A percentile compares a stretch with the other conserved stretches of the same genome.
Evolutionary conservation across 2,329 filamentous ascomycete species (phyloP).

Genomic region (Phoma sp.): DNA sequence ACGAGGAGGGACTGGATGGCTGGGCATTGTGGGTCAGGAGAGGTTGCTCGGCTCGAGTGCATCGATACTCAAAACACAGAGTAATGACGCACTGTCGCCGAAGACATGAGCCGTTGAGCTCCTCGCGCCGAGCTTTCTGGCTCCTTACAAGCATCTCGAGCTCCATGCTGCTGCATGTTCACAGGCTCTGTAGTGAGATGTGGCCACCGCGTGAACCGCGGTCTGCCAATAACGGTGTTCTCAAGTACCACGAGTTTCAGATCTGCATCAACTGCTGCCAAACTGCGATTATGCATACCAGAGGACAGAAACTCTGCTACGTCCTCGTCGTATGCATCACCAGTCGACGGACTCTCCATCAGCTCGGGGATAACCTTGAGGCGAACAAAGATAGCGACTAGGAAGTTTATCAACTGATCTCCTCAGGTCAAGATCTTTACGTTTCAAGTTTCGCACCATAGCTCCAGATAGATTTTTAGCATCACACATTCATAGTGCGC

Average conservation of each 20-base stretch:
- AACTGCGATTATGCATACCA: background rate
- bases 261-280: background rate
- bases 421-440: background rate
- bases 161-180: background rate
- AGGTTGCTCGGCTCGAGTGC: too few species aligned
- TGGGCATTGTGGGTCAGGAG: too few species aligned
- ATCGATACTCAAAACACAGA: too few species aligned
- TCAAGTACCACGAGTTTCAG: background rate
- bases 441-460: background rate
- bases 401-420: background rate
- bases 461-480: background rate
- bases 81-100: too few species aligned
- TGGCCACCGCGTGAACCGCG: background rate
- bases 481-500: background rate
- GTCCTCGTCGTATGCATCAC: background rate
- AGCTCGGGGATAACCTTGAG: background rate
- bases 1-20: too few species aligned
- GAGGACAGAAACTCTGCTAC: background rate
- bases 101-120: too few species aligned
- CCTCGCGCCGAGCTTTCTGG: too few species aligned
- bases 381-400: too few species aligned
- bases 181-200: background rate
- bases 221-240: background rate
- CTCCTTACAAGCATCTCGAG: background rate
- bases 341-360: background rate